phyloP scores from a whole-genome alignment of 2,329 filamentous ascomycete genomes.

The Fonsecaea erecta region DNA sequence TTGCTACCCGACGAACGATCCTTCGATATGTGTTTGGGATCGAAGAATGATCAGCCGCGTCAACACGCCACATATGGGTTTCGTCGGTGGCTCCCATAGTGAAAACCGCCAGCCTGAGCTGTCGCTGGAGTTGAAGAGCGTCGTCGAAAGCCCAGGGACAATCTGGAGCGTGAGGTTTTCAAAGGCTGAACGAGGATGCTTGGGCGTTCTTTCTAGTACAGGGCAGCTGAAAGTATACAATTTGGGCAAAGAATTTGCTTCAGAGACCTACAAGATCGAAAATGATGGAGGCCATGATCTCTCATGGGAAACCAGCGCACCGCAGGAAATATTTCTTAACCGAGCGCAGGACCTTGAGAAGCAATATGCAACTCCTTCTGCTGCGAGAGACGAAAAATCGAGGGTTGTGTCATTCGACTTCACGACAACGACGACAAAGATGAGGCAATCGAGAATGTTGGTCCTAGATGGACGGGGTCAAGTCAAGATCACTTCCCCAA shows the following conservation, averaged over 20 bases:
- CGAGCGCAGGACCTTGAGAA: slow-evolving; percentile 50
- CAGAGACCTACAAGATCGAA: slow-evolving; percentile 46
- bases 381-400: slow-evolving; percentile 51
- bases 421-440: slow-evolving; percentile 52
- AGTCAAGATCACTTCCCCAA: slow-evolving; percentile 53
- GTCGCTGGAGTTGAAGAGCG: slow-evolving; percentile 60
- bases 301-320: slow-evolving; percentile 46
- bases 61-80: slow-evolving; percentile 41
- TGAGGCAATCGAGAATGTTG: slow-evolving; percentile 57
- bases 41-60: slow-evolving; percentile 54
- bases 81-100: slow-evolving; percentile 40
- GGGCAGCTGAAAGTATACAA: slow-evolving; percentile 64
- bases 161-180: slow-evolving; percentile 69
- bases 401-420: slow-evolving; percentile 66
- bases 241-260: slow-evolving; percentile 56
- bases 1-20: slow-evolving; percentile 59
- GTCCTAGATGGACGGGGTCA: slow-evolving; percentile 58
- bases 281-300: slow-evolving; percentile 39
- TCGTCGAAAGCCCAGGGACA: slow-evolving; percentile 56
- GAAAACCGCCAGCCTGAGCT: slow-evolving; percentile 53
- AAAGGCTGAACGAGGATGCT: slow-evolving; percentile 60
- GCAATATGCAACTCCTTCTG: slow-evolving; percentile 53
- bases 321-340: slow-evolving; percentile 53
- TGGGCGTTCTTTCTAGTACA: slow-evolving; percentile 63
- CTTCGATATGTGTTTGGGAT: slow-evolving; percentile 67